phyloP scores from a whole-genome alignment of 2,329 filamentous ascomycete species.

The Xenoacremonium recifei region DNA sequence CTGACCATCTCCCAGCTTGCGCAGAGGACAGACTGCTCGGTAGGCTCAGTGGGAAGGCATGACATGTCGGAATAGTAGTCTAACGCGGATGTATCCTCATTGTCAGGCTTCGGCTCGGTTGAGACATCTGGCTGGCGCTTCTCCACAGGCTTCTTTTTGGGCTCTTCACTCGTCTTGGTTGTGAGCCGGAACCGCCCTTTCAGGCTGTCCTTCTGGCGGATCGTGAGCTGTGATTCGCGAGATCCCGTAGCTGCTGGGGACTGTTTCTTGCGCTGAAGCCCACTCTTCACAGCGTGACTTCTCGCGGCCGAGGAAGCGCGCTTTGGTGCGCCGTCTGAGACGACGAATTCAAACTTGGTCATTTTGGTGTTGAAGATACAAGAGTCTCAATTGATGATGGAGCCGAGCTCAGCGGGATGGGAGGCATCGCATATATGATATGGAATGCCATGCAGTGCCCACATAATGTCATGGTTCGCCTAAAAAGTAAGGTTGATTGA shows the following conservation, averaged over 20 bases:
- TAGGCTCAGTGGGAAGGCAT: too few relatives aligned
- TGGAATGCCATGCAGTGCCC: too few relatives aligned
- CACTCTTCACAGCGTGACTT: slow-evolving; percentile 16
- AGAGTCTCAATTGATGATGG: not conserved
- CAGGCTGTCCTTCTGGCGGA: slow-evolving; percentile 12
- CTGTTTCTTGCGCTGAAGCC: slow-evolving; percentile 12
- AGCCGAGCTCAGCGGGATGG: too few relatives aligned
- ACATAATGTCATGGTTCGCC: too few relatives aligned
- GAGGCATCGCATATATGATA: too few relatives aligned
- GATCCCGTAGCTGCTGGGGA: not conserved
- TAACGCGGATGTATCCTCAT: too few relatives aligned
- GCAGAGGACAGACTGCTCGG: not conserved
- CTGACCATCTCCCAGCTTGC: slow-evolving; percentile 2
- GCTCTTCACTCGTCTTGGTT: not conserved
- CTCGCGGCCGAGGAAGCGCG: slow-evolving; percentile 11
- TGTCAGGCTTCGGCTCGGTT: too few relatives aligned
- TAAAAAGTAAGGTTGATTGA: too few relatives aligned
- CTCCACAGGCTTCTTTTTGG: too few relatives aligned
- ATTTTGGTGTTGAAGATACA: too few relatives aligned
- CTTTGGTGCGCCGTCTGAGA: slow-evolving; percentile 7
- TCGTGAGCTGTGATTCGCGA: slow-evolving; percentile 10
- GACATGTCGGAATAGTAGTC: too few relatives aligned
- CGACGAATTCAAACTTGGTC: slow-evolving; percentile 12
- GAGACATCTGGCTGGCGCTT: too few relatives aligned
- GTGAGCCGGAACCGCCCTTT: slow-evolving; percentile 12